A percentile compares a stretch with the other conserved stretches of the same genome.
Evolutionary conservation across 2,329 filamentous ascomycete genomes (phyloP).

Genomic region (Penicillium verrucosum): DNA sequence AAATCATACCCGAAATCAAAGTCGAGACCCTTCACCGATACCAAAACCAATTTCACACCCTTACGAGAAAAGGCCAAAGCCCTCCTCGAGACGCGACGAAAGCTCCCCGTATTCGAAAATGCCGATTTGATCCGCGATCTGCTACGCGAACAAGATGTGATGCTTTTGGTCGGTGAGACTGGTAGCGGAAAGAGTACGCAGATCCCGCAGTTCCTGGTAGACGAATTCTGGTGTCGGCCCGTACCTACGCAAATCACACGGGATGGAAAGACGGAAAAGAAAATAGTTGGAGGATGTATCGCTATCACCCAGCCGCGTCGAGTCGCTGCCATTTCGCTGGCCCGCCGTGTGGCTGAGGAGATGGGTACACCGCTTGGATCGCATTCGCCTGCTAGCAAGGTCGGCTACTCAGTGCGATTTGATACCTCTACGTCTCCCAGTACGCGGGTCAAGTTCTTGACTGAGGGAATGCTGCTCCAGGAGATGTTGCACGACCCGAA

Average conservation of each 20-base stretch:
- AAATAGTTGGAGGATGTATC: conserved; percentile 70
- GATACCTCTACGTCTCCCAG: conserved; percentile 79
- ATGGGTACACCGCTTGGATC: conserved; percentile 64
- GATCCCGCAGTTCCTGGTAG: conserved; percentile 81
- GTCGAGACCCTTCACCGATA: conserved; percentile 18
- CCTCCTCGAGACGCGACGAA: conserved; percentile 55
- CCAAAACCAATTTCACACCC: conserved; percentile 27
- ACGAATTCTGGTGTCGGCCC: conserved; percentile 73
- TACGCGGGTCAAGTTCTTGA: conserved; percentile 89
- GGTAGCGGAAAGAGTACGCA: conserved; percentile 97
- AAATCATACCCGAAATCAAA: conserved; percentile 15
- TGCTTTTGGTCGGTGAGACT: conserved; percentile 88
- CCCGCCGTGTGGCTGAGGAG: conserved; percentile 81
- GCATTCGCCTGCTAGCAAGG: conserved; percentile 58
- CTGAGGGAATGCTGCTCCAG: conserved; percentile 92
- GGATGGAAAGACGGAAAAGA: conserved; percentile 29
- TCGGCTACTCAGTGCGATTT: conserved; percentile 94
- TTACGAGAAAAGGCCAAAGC: conserved; percentile 47
- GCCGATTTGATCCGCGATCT: conserved; percentile 65
- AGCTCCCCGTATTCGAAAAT: conserved; percentile 77
- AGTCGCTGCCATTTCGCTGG: conserved; percentile 89
- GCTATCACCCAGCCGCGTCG: conserved; percentile 92
- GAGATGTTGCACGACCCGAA: conserved; percentile 84
- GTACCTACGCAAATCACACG: conserved; percentile 51
- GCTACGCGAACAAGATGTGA: conserved; percentile 65